phyloP scores from a whole-genome alignment of 169 alveolate species.

The Eimeria necatrix region DNA sequence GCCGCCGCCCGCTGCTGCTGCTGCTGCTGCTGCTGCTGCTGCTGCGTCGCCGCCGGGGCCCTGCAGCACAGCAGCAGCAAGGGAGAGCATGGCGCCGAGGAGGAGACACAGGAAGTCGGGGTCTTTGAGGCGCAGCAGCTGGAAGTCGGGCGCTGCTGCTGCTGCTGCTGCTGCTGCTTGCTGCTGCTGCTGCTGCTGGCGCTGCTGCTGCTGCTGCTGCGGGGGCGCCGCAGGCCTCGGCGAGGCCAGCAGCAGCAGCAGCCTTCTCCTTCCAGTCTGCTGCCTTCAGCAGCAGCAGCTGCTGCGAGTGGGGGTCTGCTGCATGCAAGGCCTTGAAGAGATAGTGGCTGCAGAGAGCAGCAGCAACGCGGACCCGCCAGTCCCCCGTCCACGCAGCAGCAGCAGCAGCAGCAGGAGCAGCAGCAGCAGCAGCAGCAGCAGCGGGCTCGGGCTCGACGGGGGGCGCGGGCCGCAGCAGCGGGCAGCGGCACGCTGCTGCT shows the following conservation, averaged over 20 bases:
- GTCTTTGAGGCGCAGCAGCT: slow-evolving; percentile 60
- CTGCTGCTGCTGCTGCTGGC: not conserved
- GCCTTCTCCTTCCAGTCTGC: slow-evolving; percentile 75
- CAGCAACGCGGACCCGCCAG: slow-evolving; percentile 74
- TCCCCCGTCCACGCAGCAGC: slow-evolving; percentile 60
- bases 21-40: not conserved
- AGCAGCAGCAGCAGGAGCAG: not conserved
- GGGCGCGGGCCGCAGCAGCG: not conserved
- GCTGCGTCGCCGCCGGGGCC: slow-evolving; percentile 5
- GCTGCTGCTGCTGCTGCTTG: slow-evolving; percentile 56
- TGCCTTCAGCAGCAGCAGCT: slow-evolving; percentile 38
- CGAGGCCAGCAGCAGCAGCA: slow-evolving; percentile 25
- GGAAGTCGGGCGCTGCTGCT: not conserved
- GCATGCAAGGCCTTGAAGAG: slow-evolving; percentile 54
- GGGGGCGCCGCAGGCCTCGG: too few relatives aligned
- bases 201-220: slow-evolving; percentile 51
- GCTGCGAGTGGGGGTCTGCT: slow-evolving; percentile 19
- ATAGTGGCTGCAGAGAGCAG: slow-evolving; percentile 46
- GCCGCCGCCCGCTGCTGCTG: slow-evolving; percentile 36
- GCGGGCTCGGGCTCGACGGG: not conserved
- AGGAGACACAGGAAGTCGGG: slow-evolving; percentile 46
- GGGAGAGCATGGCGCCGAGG: not conserved
- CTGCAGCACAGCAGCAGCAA: slow-evolving; percentile 38
- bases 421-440: not conserved
- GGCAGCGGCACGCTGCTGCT: not conserved